Evolutionary conservation across 2,329 filamentous ascomycete species (phyloP).

Genomic region (Penicillium polonicum): DNA sequence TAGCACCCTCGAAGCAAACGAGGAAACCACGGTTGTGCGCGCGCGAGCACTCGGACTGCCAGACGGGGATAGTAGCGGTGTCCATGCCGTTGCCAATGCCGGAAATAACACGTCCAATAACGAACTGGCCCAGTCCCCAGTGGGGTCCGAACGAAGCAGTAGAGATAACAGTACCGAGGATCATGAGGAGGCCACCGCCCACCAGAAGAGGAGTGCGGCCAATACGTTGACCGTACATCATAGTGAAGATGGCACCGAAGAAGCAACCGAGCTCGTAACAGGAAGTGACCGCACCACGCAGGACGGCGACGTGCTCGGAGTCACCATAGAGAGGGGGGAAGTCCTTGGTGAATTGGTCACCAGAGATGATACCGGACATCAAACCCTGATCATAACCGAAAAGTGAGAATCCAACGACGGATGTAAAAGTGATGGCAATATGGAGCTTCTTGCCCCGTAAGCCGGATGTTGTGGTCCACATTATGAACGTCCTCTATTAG

Average conservation of each 20-base stretch:
- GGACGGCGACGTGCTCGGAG: conserved; percentile 37
- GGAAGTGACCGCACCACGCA: conserved; percentile 52
- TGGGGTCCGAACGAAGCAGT: conserved; percentile 21
- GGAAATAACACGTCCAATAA: conserved; percentile 38
- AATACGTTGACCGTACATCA: conserved; percentile 30
- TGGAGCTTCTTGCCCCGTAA: conserved; percentile 26
- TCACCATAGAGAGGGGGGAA: conserved; percentile 23
- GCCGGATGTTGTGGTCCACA: conserved; percentile 35
- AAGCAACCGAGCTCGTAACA: conserved; percentile 53
- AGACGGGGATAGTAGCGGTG: conserved; percentile 42
- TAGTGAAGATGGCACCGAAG: conserved; percentile 34
- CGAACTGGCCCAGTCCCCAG: conserved; percentile 43
- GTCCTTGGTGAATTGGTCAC: conserved; percentile 26
- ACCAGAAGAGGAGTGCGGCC: conserved; percentile 49
- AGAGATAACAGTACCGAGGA: conserved; percentile 34
- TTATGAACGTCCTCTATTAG: conserved; percentile 12
- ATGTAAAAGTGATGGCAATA: conserved; percentile 29
- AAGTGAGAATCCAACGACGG: conserved; percentile 54
- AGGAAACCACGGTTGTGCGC: conserved; percentile 37
- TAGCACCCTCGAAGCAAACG: conserved; percentile 36
- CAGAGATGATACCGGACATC: conserved; percentile 34
- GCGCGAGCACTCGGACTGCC: conserved; percentile 39
- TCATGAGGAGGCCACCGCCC: conserved; percentile 53
- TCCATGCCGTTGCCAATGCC: conserved; percentile 41
- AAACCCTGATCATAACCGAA: conserved; percentile 40